A percentile compares a stretch with the other conserved stretches of the same genome.
Conservation (phyloP, 2,329 filamentous ascomycete species). For the Sporothrix brasiliensis region DNA sequence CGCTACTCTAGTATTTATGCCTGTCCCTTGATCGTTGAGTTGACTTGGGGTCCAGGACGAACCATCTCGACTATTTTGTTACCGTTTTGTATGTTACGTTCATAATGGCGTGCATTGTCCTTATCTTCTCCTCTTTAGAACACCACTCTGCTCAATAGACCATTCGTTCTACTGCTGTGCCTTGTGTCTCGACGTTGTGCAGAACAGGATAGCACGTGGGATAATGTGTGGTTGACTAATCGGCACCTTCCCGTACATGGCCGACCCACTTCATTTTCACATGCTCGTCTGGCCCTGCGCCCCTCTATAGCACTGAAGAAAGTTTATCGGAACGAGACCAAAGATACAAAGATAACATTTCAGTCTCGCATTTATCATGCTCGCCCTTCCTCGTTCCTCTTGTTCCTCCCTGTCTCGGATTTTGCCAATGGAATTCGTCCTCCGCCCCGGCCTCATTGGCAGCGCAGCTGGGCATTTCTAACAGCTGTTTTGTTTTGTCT, state of each 20-base stretch:
- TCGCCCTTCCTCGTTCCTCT: neutral
- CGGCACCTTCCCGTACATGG: too few species aligned
- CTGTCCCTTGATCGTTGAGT: neutral
- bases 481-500: constrained; percentile 27
- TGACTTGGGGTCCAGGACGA: constrained; percentile 15
- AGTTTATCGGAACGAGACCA: constrained; percentile 14
- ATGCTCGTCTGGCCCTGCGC: constrained; percentile 23
- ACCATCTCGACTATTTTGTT: constrained; percentile 29
- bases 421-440: constrained; percentile 21
- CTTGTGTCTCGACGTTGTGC: neutral
- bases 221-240: constrained; percentile 21
- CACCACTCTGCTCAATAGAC: neutral
- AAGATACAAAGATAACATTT: constrained; percentile 27
- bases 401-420: constrained; percentile 9
- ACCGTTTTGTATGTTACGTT: neutral
- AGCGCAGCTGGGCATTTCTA: neutral
- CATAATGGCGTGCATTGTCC: neutral
- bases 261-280: constrained; percentile 28
- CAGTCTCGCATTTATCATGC: neutral
- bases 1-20: neutral
- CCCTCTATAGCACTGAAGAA: neutral
- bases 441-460: constrained; percentile 23
- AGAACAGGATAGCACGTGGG: neutral
- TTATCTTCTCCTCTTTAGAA: constrained; percentile 1
- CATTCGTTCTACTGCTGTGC: neutral